Evolutionary conservation across 805 yeast species (phyloP).

Genomic region (Teunomyces panamensis): DNA sequence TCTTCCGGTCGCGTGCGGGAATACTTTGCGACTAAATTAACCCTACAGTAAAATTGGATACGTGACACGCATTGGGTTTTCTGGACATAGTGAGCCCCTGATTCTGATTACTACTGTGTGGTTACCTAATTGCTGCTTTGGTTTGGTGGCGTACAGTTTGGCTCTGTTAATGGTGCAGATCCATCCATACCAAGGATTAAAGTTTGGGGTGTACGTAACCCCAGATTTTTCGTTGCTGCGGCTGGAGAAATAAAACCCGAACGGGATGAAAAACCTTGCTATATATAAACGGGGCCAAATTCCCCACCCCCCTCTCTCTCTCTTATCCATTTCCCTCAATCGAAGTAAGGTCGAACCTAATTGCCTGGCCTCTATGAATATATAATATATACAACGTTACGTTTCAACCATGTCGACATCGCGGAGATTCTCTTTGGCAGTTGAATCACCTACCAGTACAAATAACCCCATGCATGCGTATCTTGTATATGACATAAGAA

Average conservation of each 20-base stretch:
- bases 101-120: no score
- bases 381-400: no score
- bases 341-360: no score
- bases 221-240: constrained; percentile 1
- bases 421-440: constrained; percentile 6
- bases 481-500: constrained; percentile 4
- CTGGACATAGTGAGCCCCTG: no score
- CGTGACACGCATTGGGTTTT: no score
- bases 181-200: not conserved
- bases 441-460: constrained; percentile 3
- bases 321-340: no score
- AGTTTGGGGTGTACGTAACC: not conserved
- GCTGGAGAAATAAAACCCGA: not conserved
- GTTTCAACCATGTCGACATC: not conserved
- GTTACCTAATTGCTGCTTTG: not conserved
- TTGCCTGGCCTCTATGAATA: no score
- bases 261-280: not conserved
- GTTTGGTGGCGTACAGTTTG: not conserved
- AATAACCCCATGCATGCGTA: constrained; percentile 6
- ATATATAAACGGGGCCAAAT: not conserved
- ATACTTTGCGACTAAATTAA: not conserved
- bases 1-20: not conserved
- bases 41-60: no score
- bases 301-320: not conserved
- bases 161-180: not conserved